phyloP scores from a whole-genome alignment of 1,284 basidiomycete genomes.

The Hymenochaete sp. region DNA sequence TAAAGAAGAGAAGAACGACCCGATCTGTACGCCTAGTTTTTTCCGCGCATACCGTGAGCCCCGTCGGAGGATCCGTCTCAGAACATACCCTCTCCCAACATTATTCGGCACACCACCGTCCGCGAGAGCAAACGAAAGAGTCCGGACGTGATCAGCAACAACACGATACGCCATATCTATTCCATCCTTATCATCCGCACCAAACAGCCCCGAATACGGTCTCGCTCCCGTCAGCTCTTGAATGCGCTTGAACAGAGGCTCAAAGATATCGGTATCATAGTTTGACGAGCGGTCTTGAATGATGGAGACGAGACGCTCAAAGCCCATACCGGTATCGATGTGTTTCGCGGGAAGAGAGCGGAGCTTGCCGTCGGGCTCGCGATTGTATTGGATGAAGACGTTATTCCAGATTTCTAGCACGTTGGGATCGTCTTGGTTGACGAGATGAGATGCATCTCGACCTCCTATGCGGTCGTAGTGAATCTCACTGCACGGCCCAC shows the following conservation, averaged over 20 bases:
- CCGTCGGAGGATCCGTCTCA: constrained; percentile 85
- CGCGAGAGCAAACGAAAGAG: constrained; percentile 90
- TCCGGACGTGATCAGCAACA: constrained; percentile 94
- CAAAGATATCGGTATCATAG: constrained; percentile 96
- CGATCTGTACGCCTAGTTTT: constrained; percentile 92
- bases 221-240: constrained; percentile 86
- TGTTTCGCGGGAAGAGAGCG: constrained; percentile 85
- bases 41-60: constrained; percentile 93
- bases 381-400: constrained; percentile 98
- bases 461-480: constrained; percentile 96
- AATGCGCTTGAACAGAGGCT: constrained; percentile 83
- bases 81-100: constrained; percentile 92
- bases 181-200: constrained; percentile 87
- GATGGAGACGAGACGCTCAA: constrained; percentile 92
- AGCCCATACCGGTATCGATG: constrained; percentile 98
- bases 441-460: constrained; percentile 84
- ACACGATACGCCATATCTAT: constrained; percentile 98
- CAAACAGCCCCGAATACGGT: constrained; percentile 84
- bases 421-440: constrained; percentile 92
- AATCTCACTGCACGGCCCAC: constrained; percentile 96
- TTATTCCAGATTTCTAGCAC: constrained; percentile 99
- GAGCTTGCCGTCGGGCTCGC: constrained; percentile 82
- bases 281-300: constrained; percentile 90
- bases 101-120: constrained; percentile 97
- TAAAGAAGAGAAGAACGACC: constrained; percentile 90